A percentile compares a stretch with the other conserved stretches of the same genome.
Evolutionary conservation across 306 rosid genomes (phyloP).

Genomic region (Leucaena leucocephala): DNA sequence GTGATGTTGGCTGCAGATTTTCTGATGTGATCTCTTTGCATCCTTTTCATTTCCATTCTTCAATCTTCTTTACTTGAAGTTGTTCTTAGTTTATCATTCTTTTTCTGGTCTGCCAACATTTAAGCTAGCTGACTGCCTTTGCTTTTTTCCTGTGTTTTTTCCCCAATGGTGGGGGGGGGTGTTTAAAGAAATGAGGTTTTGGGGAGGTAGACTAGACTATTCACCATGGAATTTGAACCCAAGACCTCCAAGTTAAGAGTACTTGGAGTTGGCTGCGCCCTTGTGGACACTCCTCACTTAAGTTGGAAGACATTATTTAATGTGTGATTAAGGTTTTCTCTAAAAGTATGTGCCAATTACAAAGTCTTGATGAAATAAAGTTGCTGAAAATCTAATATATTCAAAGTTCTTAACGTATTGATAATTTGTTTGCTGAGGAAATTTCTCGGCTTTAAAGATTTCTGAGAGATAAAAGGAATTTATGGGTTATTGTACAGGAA

Average conservation of each 20-base stretch:
- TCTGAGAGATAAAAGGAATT: background rate
- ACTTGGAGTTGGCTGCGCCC: background rate
- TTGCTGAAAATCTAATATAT: background rate
- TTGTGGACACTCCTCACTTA: background rate
- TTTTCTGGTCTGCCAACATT: slow-evolving; percentile 26
- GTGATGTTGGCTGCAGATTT: slow-evolving; percentile 88
- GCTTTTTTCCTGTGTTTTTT: background rate
- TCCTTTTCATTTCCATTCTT: slow-evolving; percentile 17
- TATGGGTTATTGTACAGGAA: background rate
- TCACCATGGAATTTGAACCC: background rate
- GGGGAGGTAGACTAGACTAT: background rate
- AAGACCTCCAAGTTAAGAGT: background rate
- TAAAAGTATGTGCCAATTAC: background rate
- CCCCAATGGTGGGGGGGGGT: too few relatives aligned
- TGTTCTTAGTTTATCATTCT: slow-evolving; percentile 15
- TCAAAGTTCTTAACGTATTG: background rate
- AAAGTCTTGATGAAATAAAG: background rate
- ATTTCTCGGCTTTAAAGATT: background rate
- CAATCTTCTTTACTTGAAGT: slow-evolving; percentile 9
- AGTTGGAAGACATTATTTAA: background rate
- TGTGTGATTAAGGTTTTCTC: background rate
- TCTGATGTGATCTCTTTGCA: slow-evolving; percentile 60
- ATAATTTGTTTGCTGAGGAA: background rate
- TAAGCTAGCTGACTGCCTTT: background rate
- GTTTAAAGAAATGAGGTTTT: background rate